Percentiles rank a stretch among this genome's conserved stretches.
phyloP scores from a whole-genome alignment of 257 asterid genomes.

The Phtheirospermum japonicum region DNA sequence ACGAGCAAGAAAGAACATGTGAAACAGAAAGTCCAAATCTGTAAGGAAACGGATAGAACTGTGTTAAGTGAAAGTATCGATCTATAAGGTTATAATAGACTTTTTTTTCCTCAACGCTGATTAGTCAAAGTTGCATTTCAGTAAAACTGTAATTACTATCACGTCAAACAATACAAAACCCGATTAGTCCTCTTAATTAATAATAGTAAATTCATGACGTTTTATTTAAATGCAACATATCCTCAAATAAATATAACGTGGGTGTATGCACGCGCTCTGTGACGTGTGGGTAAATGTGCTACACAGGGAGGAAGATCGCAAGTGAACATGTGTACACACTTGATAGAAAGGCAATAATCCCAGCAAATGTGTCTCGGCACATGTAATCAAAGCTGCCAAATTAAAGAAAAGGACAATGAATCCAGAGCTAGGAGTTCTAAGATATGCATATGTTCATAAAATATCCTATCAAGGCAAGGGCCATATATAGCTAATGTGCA shows the following conservation, averaged over 20 bases:
- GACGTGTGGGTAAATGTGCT: neutral
- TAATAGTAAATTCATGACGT: neutral
- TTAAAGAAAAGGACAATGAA: neutral
- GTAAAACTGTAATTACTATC: too few species aligned
- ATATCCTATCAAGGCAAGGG: neutral
- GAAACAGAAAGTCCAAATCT: conserved; percentile 98
- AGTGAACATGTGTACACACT: neutral
- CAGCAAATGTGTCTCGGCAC: neutral
- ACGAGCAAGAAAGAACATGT: conserved; percentile 99
- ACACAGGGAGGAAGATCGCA: conserved; percentile 2
- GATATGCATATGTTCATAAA: neutral
- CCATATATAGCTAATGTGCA: neutral
- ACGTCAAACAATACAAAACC: neutral
- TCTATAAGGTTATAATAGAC: neutral
- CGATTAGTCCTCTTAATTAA: neutral
- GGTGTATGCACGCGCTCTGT: neutral
- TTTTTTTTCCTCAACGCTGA: conserved; percentile 4
- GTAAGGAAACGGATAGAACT: conserved; percentile 33
- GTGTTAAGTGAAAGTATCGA: conserved; percentile 18
- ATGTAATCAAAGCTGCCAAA: conserved; percentile 15
- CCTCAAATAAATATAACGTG: neutral
- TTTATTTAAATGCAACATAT: neutral
- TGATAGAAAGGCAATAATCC: neutral
- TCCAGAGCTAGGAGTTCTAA: neutral
- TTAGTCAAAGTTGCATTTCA: conserved; percentile 9